Base-by-base conservation (phyloP, 2,329 filamentous ascomycete species). In the Arachnomyces sp. region DNA sequence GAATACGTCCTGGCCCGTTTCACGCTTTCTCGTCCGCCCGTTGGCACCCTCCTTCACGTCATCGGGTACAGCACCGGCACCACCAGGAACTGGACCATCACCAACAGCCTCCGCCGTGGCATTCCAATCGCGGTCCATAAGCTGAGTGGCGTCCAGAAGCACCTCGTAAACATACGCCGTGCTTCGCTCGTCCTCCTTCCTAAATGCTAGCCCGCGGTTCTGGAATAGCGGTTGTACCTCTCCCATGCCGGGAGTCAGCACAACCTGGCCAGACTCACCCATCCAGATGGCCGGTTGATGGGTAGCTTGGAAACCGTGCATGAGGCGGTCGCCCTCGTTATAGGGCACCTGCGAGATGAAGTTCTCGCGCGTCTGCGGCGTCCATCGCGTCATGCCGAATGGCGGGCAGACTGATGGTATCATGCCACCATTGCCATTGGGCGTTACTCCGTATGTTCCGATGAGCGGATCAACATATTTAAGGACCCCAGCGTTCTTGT, bases 241-340 rank as follows among this genome's bases (percentile, higher is more conserved):
- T 3, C 34, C 34, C 34, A 36, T 36, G 14, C 34, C 34, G 18
- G 34, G 34, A 5, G 18, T 21, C 3, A 73, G 34, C 3, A 71
- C 63, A 1, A 68, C 57, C 48, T 71, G 68, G 5, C 69, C 69
- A 8, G 63, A 58, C 48, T 73, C 69, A 3, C 68, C 69, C 67
- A 73, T 72, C 69, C 69, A 72, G n/a, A 73, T 73, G 0, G 69
- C 69, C 0, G 69, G 69, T 45, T 72, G 69, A 40, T 72, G 69
- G 1, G 69, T 72, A 7, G 68, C 69, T 47, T 72, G 68, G 40
- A 72, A 72, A 1, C 69, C 68, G 43, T 72, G 69, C 7, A 72
- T 61, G 16, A 61, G 61, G 1, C 48, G 42, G 41, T 73, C 69
- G 11, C 58, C 45, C 38, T 71, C 64, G 16, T 66, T 59, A 49